Evolutionary conservation across 2,329 filamentous ascomycete genomes (phyloP), one percentile per base, ranked within the genome.

Genomic region (Raffaelea albimanens): DNA sequence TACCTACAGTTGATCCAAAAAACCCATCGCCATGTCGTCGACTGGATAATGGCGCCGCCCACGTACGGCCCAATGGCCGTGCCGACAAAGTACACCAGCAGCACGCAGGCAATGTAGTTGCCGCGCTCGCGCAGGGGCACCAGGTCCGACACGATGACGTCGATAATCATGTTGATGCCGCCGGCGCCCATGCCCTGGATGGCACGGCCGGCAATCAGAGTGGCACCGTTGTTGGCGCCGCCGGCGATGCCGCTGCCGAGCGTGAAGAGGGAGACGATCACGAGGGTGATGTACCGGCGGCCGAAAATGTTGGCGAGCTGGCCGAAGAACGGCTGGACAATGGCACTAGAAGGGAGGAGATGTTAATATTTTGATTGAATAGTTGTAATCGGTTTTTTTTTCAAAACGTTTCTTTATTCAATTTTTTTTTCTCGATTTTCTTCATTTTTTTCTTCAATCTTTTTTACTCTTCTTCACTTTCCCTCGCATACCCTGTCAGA

Each of bases 241-340:
- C 57, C 61, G 19, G 51, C 55, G 11, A 61, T 50, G 21, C 60
- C 55, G 48, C 60, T 62, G 36, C 57, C 58, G 36, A 48, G 38
- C 2, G 40, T 40, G 19, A 51, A 48, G 14, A 48, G 40, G 2
- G 63, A 61, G 33, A 64, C 64, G 1, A 76, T 80, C 54, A 82
- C 79, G 5, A 87, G 67, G 10, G 87, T 66, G 53, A 75, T 78
- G 58, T 71, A 57, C 57, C 86, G 85, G 14, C 50, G 50, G 13
- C 50, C 50, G 21, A 45, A 50, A 19, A 47, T 14, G 33, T 47
- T 39, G 31, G 52, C 56, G 10, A 59, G 50, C 53, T 59, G 57
- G 39, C 57, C 56, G 41, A 83, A 87, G 1, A 88, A 65, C 1
- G 85, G 85, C 59, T 89, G 85, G 34, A 38, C 13, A 19, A 19